Conservation (phyloP, 768 basidiomycete genomes). For the Tulasnella calospora region DNA sequence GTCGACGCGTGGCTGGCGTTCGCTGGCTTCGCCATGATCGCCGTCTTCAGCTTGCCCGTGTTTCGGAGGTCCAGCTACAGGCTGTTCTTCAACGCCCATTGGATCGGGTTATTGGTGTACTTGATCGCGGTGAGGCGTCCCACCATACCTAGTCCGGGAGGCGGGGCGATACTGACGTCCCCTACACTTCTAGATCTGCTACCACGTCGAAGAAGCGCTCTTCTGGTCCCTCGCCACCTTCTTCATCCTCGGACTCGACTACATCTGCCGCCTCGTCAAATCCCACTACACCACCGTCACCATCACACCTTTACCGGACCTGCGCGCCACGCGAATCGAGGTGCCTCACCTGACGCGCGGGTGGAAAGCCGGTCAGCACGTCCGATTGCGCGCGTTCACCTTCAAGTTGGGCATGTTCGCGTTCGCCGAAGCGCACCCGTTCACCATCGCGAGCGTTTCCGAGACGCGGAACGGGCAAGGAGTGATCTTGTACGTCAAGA, state of each 20-base stretch:
- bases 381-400: constrained; percentile 54
- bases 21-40: constrained; percentile 50
- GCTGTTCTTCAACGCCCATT: constrained; percentile 60
- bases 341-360: constrained; percentile 20
- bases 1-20: constrained; percentile 54
- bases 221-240: constrained; percentile 55
- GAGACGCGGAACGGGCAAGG: constrained; percentile 40
- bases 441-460: constrained; percentile 71
- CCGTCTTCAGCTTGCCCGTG: constrained; percentile 55
- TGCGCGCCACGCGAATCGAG: constrained; percentile 43
- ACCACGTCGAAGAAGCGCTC: constrained; percentile 49
- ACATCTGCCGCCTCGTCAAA: constrained; percentile 49
- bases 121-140: constrained; percentile 50
- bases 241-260: constrained; percentile 53
- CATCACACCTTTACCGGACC: constrained; percentile 55
- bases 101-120: constrained; percentile 49
- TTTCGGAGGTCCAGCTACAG: constrained; percentile 58
- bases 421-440: constrained; percentile 63
- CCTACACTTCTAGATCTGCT: constrained; percentile 32
- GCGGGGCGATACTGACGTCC: background rate
- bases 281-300: constrained; percentile 57
- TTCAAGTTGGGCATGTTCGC: constrained; percentile 37
- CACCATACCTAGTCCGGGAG: background rate
- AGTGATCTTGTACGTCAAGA: constrained; percentile 42
- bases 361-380: constrained; percentile 54